Evolutionary conservation across 1,284 basidiomycete species (phyloP).

Genomic region (Moesziomyces sp.): DNA sequence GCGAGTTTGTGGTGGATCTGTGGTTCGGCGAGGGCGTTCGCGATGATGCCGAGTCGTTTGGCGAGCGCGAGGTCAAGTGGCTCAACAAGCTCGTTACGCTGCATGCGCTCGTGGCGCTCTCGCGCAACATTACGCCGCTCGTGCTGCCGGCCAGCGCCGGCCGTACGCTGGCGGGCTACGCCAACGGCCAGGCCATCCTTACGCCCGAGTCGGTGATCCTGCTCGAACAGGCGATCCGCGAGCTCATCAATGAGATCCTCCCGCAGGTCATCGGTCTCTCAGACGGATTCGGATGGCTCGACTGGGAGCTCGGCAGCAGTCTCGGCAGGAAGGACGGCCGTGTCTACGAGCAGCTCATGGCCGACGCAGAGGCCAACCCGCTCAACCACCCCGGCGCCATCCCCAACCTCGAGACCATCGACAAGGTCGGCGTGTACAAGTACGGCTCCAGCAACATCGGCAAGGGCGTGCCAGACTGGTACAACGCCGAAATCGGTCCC

Average conservation of each 20-base stretch:
- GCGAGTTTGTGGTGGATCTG: conserved; percentile 58
- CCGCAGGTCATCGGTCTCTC: conserved; percentile 78
- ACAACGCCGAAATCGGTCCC: conserved; percentile 50
- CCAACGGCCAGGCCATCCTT: conserved; percentile 70
- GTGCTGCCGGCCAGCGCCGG: conserved; percentile 74
- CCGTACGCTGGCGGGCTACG: conserved; percentile 74
- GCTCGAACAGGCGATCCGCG: conserved; percentile 73
- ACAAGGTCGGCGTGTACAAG: conserved; percentile 49
- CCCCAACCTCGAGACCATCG: conserved; percentile 26
- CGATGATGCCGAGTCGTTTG: conserved; percentile 40
- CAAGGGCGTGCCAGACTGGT: conserved; percentile 58
- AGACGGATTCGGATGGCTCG: conserved; percentile 80
- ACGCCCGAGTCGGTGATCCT: conserved; percentile 71
- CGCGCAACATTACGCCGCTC: conserved; percentile 66
- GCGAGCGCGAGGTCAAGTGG: conserved; percentile 41
- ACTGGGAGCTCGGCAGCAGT: conserved; percentile 77
- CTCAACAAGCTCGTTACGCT: conserved; percentile 55
- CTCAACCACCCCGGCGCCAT: conserved; percentile 71
- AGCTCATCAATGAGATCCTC: conserved; percentile 72
- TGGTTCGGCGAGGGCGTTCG: conserved; percentile 61
- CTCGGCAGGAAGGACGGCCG: conserved; percentile 76
- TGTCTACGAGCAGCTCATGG: conserved; percentile 78
- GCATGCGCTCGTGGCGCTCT: conserved; percentile 50
- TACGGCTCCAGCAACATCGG: conserved; percentile 49
- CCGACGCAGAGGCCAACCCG: conserved; percentile 75